A percentile compares a stretch with the other conserved stretches of the same genome.
phyloP scores from a whole-genome alignment of 768 basidiomycete genomes.

The Candolleomyces aberdarensis region DNA sequence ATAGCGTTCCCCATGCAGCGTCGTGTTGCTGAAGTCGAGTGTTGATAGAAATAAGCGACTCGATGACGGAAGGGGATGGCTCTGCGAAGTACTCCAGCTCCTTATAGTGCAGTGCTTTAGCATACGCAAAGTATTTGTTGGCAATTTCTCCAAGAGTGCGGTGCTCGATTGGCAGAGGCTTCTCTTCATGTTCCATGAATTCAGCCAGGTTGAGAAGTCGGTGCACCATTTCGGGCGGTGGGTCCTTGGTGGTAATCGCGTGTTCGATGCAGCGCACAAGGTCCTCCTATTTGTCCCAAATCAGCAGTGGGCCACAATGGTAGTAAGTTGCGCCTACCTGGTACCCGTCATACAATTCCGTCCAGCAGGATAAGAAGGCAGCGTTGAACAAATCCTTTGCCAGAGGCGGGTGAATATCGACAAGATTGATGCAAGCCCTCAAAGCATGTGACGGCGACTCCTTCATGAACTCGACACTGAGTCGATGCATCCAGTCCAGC shows the following conservation, averaged over 20 bases:
- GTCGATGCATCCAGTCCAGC: constrained; percentile 91
- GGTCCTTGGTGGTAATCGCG: constrained; percentile 73
- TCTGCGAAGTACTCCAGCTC: constrained; percentile 96
- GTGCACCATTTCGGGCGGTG: constrained; percentile 88
- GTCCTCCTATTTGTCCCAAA: constrained; percentile 64
- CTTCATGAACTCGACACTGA: constrained; percentile 95
- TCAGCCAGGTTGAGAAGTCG: constrained; percentile 91
- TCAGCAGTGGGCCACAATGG: not conserved
- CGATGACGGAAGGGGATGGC: constrained; percentile 86
- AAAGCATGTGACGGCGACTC: constrained; percentile 98
- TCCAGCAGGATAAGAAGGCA: constrained; percentile 97
- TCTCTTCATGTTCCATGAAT: constrained; percentile 99
- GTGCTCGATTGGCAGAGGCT: constrained; percentile 89
- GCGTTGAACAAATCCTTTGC: constrained; percentile 97
- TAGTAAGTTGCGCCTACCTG: constrained; percentile 54
- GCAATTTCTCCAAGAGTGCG: constrained; percentile 93
- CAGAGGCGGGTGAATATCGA: constrained; percentile 86
- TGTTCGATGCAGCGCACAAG: constrained; percentile 85
- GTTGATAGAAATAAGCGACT: constrained; percentile 94
- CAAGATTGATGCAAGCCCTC: constrained; percentile 90
- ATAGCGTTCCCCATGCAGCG: constrained; percentile 95
- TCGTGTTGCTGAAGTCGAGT: constrained; percentile 96
- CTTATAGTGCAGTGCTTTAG: constrained; percentile 98
- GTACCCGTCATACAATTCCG: constrained; percentile 92
- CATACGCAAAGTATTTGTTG: constrained; percentile 89